Evolutionary conservation across 371 early-diverging fungal species (phyloP), one percentile per base, ranked within the genome.

Genomic region (Cokeromyces recurvatus): DNA sequence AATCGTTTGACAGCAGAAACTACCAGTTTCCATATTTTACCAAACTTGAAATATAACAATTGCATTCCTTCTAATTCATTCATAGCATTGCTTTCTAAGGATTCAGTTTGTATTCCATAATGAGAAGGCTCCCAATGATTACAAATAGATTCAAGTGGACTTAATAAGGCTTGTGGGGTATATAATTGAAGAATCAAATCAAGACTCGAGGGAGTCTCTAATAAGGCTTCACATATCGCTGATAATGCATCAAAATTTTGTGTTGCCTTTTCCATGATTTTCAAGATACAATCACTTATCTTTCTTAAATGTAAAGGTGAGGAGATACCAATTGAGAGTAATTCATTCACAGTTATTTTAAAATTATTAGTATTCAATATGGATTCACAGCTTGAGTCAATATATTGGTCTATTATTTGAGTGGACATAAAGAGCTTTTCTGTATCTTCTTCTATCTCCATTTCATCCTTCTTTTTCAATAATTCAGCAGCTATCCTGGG

Each of bases 161-260:
- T 43, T 23, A 75, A 29, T 5, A 75, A 34, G 0, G 45, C 56
- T 10, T 29, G 36, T 6, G 76, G 70, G 14, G 56, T 57, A 41
- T 75, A 63, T 16, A 69, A 51, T n/a, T 69, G 66, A 20, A 67
- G 47, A 5, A 75, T 65, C n/a, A 75, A 43, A 44, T 75, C 76
- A 14, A 75, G 46, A 12, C 56, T 48, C 12, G 51, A 56, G 12
- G 72, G 69, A 35, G 55, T 63, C 32, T 54, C 59, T 9, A 38
- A 46, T 19, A 75, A 36, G 0, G 70, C 62, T 27, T 62, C 65
- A 42, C 69, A 67, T 2, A 75, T 50, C 2, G 59, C 57, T 16
- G 69, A 51, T 0, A 75, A 36, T 0, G 62, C 41, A 23, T 48
- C 48, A 15, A 71, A 61, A 20, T 55, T 32, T 0, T 29, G 15